phyloP scores from a whole-genome alignment of 2,329 filamentous ascomycete genomes.

The Microthyrium microscopicum region DNA sequence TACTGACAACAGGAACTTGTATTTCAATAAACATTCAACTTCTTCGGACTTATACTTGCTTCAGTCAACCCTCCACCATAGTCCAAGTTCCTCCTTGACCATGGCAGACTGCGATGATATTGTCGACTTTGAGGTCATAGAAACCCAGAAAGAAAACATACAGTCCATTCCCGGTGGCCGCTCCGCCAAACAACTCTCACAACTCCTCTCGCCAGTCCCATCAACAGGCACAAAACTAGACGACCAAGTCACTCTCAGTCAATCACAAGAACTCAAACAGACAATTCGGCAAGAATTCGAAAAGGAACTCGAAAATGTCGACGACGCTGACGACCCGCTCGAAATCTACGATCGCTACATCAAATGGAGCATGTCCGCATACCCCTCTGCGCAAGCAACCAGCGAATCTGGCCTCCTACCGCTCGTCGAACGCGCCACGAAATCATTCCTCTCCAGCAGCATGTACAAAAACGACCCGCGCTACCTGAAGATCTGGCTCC shows the following conservation, averaged over 20 bases:
- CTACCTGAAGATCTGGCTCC: constrained; percentile 84
- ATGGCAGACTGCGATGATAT: constrained; percentile 30
- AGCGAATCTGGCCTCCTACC: constrained; percentile 77
- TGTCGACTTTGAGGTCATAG: constrained; percentile 73
- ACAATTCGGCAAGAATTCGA: constrained; percentile 72
- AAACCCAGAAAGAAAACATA: constrained; percentile 95
- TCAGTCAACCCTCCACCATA: too few relatives aligned
- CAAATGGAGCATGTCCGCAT: constrained; percentile 89
- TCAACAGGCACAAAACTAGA: too few relatives aligned
- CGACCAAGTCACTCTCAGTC: constrained; percentile 38
- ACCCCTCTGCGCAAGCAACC: constrained; percentile 84
- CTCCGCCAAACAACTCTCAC: constrained; percentile 75
- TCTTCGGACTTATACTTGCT: too few relatives aligned
- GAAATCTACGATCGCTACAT: constrained; percentile 95
- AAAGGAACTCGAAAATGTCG: constrained; percentile 57
- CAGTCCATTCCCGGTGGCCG: constrained; percentile 76
- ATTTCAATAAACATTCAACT: too few relatives aligned
- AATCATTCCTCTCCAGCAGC: constrained; percentile 63
- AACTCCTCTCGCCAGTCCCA: constrained; percentile 64
- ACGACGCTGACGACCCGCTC: constrained; percentile 84
- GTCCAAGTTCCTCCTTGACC: too few relatives aligned
- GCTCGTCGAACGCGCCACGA: constrained; percentile 83
- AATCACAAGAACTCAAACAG: constrained; percentile 64
- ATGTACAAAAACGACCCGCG: constrained; percentile 93
- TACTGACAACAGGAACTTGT: too few relatives aligned